phyloP scores from a whole-genome alignment of 2,329 filamentous ascomycete genomes.

The Alternaria sp. region DNA sequence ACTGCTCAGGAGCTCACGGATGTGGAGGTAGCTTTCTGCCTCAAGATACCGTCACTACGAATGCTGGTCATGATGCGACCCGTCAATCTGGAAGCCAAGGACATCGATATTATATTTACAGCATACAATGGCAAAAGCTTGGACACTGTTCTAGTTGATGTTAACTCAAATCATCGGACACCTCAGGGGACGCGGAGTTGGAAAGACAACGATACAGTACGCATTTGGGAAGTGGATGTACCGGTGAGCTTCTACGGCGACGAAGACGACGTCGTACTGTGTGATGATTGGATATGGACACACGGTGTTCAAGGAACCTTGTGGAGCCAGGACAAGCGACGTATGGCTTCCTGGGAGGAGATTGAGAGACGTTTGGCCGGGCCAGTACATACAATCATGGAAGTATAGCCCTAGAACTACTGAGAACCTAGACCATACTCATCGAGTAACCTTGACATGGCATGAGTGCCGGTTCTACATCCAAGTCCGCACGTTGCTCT shows the following conservation, averaged over 20 bases:
- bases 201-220: slow-evolving; percentile 30
- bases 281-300: slow-evolving; percentile 38
- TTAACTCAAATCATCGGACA: slow-evolving; percentile 35
- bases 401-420: background rate
- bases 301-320: slow-evolving; percentile 33
- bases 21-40: slow-evolving; percentile 28
- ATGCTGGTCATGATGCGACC: slow-evolving; percentile 29
- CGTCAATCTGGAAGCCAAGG: slow-evolving; percentile 14
- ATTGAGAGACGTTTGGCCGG: slow-evolving; percentile 22
- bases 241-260: slow-evolving; percentile 42
- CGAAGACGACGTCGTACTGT: slow-evolving; percentile 33
- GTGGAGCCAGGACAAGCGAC: slow-evolving; percentile 29
- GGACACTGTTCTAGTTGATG: slow-evolving; percentile 38
- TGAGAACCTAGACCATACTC: background rate
- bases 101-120: slow-evolving; percentile 30
- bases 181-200: slow-evolving; percentile 30
- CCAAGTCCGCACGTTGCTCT: too few species aligned
- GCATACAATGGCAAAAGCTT: slow-evolving; percentile 30
- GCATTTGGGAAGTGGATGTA: slow-evolving; percentile 40
- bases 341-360: slow-evolving; percentile 33
- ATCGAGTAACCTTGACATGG: background rate
- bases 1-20: slow-evolving; percentile 25
- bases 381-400: slow-evolving; percentile 18
- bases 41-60: slow-evolving; percentile 26
- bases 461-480: background rate